A percentile compares a stretch with the other conserved stretches of the same genome.
Evolutionary conservation across 2,329 filamentous ascomycete genomes (phyloP).

Genomic region (Zasmidium citrigriseum): DNA sequence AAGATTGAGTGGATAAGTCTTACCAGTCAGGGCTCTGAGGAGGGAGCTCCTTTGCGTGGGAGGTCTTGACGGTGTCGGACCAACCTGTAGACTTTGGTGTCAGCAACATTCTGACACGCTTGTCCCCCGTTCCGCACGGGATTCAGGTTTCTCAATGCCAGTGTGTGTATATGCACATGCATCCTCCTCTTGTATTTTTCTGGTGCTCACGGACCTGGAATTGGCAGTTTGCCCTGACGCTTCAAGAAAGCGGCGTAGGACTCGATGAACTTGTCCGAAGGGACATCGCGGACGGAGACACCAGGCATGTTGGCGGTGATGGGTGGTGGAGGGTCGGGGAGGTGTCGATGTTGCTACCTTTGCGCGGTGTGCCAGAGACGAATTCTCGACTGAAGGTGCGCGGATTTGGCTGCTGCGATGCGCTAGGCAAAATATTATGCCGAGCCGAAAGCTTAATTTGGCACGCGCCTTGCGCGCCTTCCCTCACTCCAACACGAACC

Average conservation of each 20-base stretch:
- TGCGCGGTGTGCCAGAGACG: not conserved
- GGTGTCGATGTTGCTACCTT: conserved; percentile 7
- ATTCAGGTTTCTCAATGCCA: conserved; percentile 50
- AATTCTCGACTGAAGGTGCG: not conserved
- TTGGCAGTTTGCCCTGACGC: conserved; percentile 89
- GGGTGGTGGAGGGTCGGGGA: conserved; percentile 13
- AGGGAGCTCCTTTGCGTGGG: conserved; percentile 92
- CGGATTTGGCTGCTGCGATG: not conserved
- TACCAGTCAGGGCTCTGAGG: conserved; percentile 99
- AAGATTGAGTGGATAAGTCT: conserved; percentile 46
- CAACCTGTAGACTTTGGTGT: conserved; percentile 69
- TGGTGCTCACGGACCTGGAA: conserved; percentile 68
- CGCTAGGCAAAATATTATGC: not conserved
- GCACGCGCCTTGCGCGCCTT: too few relatives aligned
- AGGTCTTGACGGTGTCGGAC: conserved; percentile 99
- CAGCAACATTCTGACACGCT: conserved; percentile 39
- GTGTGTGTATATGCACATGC: conserved; percentile 20
- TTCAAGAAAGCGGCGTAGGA: conserved; percentile 88
- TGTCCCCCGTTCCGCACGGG: conserved; percentile 54
- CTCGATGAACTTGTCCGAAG: conserved; percentile 87
- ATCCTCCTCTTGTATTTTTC: conserved; percentile 24
- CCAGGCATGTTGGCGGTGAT: conserved; percentile 73
- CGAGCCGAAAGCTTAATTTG: not conserved
- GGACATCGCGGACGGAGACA: conserved; percentile 81
- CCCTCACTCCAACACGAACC: too few relatives aligned